Base-by-base conservation (phyloP, 2,329 filamentous ascomycete species). In the Fusarium nelsonii region DNA sequence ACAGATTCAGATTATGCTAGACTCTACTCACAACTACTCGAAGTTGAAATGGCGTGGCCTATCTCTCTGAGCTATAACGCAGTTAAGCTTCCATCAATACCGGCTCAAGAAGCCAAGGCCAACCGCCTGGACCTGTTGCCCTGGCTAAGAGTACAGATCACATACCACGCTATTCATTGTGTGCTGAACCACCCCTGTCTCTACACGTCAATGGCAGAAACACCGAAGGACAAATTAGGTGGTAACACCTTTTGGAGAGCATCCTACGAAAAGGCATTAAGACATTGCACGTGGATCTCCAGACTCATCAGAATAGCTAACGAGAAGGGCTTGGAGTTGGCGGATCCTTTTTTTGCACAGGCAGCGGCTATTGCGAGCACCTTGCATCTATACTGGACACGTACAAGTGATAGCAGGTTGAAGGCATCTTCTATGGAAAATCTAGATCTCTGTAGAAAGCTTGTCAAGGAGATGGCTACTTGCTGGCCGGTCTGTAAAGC, bases 231-330 rank as follows among this genome's bases (percentile, higher is more conserved):
- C 4, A 68, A 18, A 18, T 23, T 65, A 1, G 68, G 68, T 0
- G 54, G 52, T 1, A 64, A 54, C 4, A 58, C 68, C 0, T 70
- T 70, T 1, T 70, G 68, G 68, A 51, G 63, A 41, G 43, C 59
- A 2, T 70, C 68, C 0, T 68, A 59, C 0, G 55, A 68, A 2
- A 71, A 58, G 1, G 68, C 68, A 0, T 48, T 71, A 6, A 39
- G 64, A 0, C 68, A 71, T 2, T 65, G 63, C 4, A 70, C 68
- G 0, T 70, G 68, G 68, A 56, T 71, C 6, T 68, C 63, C 1
- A 48, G 68, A 12, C 2, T 69, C 8, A 70, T 70, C 7, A 45
- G 56, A 16, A 53, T 41, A 8, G 52, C 60, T 0, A 33, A 37
- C 0, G 64, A 68, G 15, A 70, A 71, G 7, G 50, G 54, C 1